A percentile compares a stretch with the other conserved stretches of the same genome.
Evolutionary conservation across 176 grass and related monocot genomes (phyloP).

Genomic region (barley (Hordeum vulgare)): MorexV3_pseudomolecules_assembly NC_058524.1:3207124-3207623

Average conservation of each 20-base stretch:
- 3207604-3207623: background rate
- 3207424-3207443: background rate
- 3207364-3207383: background rate
- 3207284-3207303: background rate
- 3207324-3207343: background rate
- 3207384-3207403: background rate
- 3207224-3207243: background rate
- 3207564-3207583: background rate
- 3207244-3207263: background rate
- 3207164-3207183: background rate
- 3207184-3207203: background rate
- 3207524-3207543: background rate
- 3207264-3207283: background rate
- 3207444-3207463: background rate
- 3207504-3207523: background rate
- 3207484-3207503: background rate
- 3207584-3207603: background rate
- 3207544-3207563: background rate
- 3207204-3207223: background rate
- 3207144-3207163: background rate
- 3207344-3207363: background rate
- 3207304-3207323: background rate
- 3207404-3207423: background rate
- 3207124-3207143: background rate
- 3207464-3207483: background rate